These are phyloP conservation scores for Fusarium bactridioides DNA, from an alignment of 2,329 filamentous ascomycete genomes.

Conservation along the genomic window DNA sequence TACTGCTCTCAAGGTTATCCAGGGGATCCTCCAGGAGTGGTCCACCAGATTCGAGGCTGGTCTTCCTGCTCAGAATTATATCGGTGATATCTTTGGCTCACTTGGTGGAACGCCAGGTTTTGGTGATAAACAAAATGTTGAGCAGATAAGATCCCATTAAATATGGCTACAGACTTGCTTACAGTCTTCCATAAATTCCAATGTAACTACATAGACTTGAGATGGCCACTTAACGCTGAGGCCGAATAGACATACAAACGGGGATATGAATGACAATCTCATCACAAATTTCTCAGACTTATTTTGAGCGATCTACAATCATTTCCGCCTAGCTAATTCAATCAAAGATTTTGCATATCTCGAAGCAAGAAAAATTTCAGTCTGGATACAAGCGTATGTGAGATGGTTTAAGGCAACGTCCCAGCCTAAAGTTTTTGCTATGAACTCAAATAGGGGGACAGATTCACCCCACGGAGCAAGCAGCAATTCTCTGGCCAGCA, in stretches of 20 bases:
- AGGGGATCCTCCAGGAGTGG: slow-evolving; percentile 22
- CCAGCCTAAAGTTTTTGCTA: slow-evolving; percentile 52
- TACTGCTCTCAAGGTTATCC: slow-evolving; percentile 10
- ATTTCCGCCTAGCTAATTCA: no score
- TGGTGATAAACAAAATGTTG: slow-evolving; percentile 1
- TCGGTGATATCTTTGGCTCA: slow-evolving; percentile 33
- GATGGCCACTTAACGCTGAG: background rate
- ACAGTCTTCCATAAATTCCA: background rate
- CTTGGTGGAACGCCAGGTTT: slow-evolving; percentile 28
- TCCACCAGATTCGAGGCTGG: slow-evolving; percentile 16
- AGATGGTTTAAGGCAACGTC: slow-evolving; percentile 78
- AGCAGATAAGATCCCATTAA: background rate
- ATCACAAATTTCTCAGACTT: no score
- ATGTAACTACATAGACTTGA: background rate
- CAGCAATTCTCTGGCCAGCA: no score
- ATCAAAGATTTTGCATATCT: no score
- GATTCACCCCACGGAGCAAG: background rate
- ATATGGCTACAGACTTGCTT: no score
- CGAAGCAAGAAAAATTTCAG: background rate
- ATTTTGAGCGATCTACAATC: no score
- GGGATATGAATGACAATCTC: no score
- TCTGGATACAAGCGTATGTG: no score
- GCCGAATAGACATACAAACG: background rate
- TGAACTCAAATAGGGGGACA: background rate
- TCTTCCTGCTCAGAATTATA: slow-evolving; percentile 9